These are phyloP conservation scores for Escovopsis sp. DNA, from an alignment of 2,329 filamentous ascomycete genomes.

Conservation along the genomic window DNA sequence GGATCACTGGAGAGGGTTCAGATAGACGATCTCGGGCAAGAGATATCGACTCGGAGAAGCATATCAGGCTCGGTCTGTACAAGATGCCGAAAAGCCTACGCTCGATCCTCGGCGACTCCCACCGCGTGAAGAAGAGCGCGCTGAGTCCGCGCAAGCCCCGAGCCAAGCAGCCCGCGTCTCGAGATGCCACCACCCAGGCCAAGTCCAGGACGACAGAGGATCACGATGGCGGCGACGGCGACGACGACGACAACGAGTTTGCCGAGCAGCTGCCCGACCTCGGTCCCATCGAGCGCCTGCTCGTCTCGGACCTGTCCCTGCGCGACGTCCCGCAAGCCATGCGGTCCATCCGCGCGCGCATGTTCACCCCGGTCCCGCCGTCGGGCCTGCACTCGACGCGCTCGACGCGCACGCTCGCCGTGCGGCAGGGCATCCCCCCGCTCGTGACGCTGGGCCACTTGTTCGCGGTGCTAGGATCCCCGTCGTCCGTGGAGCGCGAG, in stretches of 20 bases:
- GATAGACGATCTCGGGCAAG: too few species aligned
- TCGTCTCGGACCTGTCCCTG: conserved; percentile 32
- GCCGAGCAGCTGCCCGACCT: conserved; percentile 39
- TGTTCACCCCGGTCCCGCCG: conserved; percentile 50
- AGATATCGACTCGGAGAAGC: too few species aligned
- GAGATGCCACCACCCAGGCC: background rate
- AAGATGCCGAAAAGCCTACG: conserved; percentile 18
- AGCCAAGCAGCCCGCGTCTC: background rate
- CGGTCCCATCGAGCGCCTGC: conserved; percentile 33
- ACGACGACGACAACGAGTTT: conserved; percentile 10
- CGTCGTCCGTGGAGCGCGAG: conserved; percentile 52
- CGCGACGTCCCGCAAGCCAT: conserved; percentile 51
- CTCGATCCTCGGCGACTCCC: conserved; percentile 23
- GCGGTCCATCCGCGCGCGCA: conserved; percentile 40
- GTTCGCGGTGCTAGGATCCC: conserved; percentile 44
- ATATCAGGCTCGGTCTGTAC: too few species aligned
- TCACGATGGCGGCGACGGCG: conserved; percentile 11
- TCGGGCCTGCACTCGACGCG: conserved; percentile 49
- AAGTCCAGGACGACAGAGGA: conserved; percentile 4
- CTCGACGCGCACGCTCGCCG: conserved; percentile 48
- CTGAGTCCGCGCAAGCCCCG: background rate
- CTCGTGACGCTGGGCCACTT: conserved; percentile 52
- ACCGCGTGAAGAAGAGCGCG: conserved; percentile 17
- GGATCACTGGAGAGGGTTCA: too few species aligned
- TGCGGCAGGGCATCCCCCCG: conserved; percentile 41